phyloP scores from a whole-genome alignment of 2,329 filamentous ascomycete genomes.

The Colletotrichum sp. region DNA sequence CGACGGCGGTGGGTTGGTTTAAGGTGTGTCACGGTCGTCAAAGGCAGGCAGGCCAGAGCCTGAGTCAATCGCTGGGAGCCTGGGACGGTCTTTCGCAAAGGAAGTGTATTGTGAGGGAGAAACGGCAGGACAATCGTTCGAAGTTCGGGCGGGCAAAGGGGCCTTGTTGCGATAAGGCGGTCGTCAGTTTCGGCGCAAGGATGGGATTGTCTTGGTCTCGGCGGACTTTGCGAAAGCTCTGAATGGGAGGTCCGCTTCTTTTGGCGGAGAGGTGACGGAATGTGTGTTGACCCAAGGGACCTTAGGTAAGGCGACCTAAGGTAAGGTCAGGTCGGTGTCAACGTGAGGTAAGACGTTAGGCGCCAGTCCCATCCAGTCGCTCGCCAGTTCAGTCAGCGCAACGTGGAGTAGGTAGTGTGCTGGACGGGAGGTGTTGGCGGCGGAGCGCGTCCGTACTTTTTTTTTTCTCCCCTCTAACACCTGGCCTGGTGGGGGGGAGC shows the following conservation, averaged over 20 bases:
- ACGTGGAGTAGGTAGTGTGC: background rate
- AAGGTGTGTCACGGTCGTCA: slow-evolving; percentile 5
- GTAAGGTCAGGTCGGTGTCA: background rate
- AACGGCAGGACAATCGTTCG: background rate
- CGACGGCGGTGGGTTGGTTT: background rate
- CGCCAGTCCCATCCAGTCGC: background rate
- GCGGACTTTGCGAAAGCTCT: slow-evolving; percentile 14
- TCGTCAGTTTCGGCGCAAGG: slow-evolving; percentile 17
- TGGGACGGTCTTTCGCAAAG: slow-evolving; percentile 11
- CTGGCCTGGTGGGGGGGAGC: background rate
- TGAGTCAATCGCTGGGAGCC: slow-evolving; percentile 17
- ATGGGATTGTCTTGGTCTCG: slow-evolving; percentile 14
- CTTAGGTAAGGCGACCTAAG: slow-evolving; percentile 12
- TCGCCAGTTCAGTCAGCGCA: background rate
- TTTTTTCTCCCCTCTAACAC: background rate
- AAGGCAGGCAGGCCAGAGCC: slow-evolving; percentile 2
- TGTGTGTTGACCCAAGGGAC: background rate
- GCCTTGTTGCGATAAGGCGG: slow-evolving; percentile 17
- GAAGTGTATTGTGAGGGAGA: slow-evolving; percentile 11
- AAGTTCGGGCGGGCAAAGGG: slow-evolving; percentile 11
- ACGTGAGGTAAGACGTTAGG: background rate
- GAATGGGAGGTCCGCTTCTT: slow-evolving; percentile 17
- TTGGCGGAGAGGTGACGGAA: slow-evolving; percentile 5
- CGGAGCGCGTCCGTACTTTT: slow-evolving; percentile 2
- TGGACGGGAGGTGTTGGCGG: background rate